Percentiles rank a stretch among this genome's conserved stretches.
These are phyloP conservation scores for Cordyceps tenuipes DNA, from an alignment of 2,329 filamentous ascomycete species.

Conservation along the genomic window DNA sequence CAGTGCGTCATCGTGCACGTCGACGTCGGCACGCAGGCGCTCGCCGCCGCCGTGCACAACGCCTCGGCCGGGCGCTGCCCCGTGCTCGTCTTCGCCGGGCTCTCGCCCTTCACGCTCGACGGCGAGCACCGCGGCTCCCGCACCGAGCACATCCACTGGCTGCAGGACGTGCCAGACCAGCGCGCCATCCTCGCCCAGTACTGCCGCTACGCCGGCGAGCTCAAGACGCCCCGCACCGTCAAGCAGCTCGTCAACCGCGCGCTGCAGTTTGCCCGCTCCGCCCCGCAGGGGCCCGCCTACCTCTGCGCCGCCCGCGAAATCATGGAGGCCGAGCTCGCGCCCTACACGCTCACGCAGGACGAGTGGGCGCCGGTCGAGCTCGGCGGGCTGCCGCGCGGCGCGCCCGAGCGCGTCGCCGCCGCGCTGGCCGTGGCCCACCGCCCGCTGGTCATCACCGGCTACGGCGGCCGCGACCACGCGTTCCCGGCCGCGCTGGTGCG, in stretches of 20 bases:
- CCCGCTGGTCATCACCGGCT: too few species aligned
- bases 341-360: constrained; percentile 58
- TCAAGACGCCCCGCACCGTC: constrained; percentile 72
- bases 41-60: constrained; percentile 73
- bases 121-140: constrained; percentile 70
- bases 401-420: too few species aligned
- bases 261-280: constrained; percentile 69
- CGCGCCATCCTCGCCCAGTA: constrained; percentile 76
- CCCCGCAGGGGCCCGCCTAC: constrained; percentile 74
- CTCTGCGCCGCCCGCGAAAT: constrained; percentile 70
- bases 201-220: constrained; percentile 73
- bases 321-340: constrained; percentile 76
- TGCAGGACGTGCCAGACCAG: constrained; percentile 76
- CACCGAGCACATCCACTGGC: constrained; percentile 82
- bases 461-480: constrained; percentile 59
- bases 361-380: constrained; percentile 66
- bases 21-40: constrained; percentile 72
- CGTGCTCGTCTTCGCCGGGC: constrained; percentile 68
- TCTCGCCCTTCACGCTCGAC: constrained; percentile 69
- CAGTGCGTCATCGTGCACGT: constrained; percentile 76
- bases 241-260: constrained; percentile 87
- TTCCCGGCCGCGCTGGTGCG: constrained; percentile 54
- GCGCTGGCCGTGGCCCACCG: too few species aligned
- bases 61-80: constrained; percentile 66
- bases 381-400: constrained; percentile 45